Evolutionary conservation across 129 eudicot genomes (phyloP), one percentile per base, ranked within the genome.

Genomic region (Flaveria ramosissima): DNA sequence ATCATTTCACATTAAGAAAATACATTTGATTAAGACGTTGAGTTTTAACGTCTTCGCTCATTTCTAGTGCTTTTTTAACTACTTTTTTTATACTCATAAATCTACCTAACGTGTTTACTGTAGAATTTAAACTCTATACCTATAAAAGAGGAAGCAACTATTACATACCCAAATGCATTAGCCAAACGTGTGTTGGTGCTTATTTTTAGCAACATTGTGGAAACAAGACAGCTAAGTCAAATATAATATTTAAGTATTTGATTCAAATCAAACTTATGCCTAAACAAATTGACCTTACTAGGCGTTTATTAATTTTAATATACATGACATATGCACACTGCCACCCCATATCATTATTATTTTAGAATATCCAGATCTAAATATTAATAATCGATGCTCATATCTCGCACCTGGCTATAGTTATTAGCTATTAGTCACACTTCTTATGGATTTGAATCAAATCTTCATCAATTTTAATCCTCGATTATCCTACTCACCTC

Each of bases 321-420:
- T 32, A 59, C 11, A 20, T 59, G 65, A 59, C 65, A 21, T 59
- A 59, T 59, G 39, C 32, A 21, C 41, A 7, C 41, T 30, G 41
- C 41, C 41, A 36, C 6, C 10, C 10, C 21, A 24, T 21, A 27
- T 24, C 19, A 27, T 62, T 9, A 26, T 26, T 27, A 64, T 64
- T 32, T 64, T 16, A 30, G 48, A 64, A 39, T 66, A 16, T 66
- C 48, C 50, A 14, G 71, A 66, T 66, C 71, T 66, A n/a, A 41
- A 66, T 66, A 66, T 6, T 15, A 7, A 15, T 63, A 27, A 63
- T 15, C 20, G 32, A 63, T 61, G 13, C 67, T 52, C 67, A 24
- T 24, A 59, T 11, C 65, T 24, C 32, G 36, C 16, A 53, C 15
- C 11, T 60, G 23, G 15, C 51, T 39, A 66, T 17, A 36, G 6